A percentile compares a stretch with the other conserved stretches of the same genome.
phyloP scores from a whole-genome alignment of 768 basidiomycete genomes.

The Dictyophora rubrovolvata region DNA sequence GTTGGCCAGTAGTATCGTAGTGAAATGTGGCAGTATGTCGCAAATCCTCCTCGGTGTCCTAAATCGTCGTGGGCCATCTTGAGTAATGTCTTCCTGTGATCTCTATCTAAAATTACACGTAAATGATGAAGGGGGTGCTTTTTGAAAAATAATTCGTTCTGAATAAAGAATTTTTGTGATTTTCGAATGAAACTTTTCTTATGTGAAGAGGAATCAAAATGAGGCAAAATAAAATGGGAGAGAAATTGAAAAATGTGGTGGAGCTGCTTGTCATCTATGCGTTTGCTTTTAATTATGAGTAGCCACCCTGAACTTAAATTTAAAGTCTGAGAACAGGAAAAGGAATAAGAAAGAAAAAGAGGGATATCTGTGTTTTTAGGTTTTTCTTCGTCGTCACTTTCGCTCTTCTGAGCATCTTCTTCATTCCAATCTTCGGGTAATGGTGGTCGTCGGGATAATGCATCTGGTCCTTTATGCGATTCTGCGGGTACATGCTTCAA shows the following conservation, averaged over 20 bases:
- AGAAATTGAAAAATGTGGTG: conserved; percentile 15
- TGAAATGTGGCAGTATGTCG: conserved; percentile 7
- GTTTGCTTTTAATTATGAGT: neutral
- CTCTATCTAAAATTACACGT: conserved; percentile 2
- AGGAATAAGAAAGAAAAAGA: neutral
- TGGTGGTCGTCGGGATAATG: conserved; percentile 21
- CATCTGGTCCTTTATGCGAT: conserved; percentile 28
- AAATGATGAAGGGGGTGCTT: neutral
- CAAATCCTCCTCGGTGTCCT: conserved; percentile 14
- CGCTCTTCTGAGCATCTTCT: conserved; percentile 6
- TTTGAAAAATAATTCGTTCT: conserved; percentile 6
- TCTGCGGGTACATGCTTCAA: conserved; percentile 28
- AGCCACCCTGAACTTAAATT: too few relatives aligned
- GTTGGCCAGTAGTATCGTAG: conserved; percentile 14
- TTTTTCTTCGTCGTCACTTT: conserved; percentile 13
- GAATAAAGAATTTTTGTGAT: conserved; percentile 11
- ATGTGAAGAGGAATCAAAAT: neutral
- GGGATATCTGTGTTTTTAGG: neutral
- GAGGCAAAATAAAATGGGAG: neutral
- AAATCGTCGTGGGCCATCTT: conserved; percentile 14
- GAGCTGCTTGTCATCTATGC: conserved; percentile 11
- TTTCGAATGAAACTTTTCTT: conserved; percentile 5
- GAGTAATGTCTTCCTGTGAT: conserved; percentile 8
- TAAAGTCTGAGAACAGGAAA: too few relatives aligned
- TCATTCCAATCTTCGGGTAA: conserved; percentile 12